phyloP scores from a whole-genome alignment of 345 rosid genomes.

The Acer campestre region DNA sequence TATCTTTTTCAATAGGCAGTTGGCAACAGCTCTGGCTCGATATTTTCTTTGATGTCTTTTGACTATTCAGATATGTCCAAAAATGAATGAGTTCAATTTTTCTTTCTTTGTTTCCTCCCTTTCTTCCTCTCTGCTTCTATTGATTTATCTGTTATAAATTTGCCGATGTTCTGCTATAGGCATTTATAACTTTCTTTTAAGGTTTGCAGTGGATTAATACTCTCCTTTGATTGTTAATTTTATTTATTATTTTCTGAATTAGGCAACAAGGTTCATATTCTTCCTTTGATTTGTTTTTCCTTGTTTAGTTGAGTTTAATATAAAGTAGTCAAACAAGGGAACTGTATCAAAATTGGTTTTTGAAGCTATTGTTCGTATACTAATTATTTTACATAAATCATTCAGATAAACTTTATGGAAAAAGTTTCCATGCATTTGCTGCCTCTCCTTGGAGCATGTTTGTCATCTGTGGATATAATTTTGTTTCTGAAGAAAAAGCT shows the following conservation, averaged over 20 bases:
- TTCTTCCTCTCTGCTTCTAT: background rate
- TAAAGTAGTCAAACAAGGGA: background rate
- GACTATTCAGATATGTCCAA: background rate
- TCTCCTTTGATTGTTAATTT: background rate
- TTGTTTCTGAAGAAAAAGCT: slow-evolving; percentile 43
- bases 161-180: background rate
- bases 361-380: slow-evolving; percentile 1
- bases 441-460: slow-evolving; percentile 61
- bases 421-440: slow-evolving; percentile 49
- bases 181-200: background rate
- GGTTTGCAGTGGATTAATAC: background rate
- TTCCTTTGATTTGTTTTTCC: slow-evolving; percentile 12
- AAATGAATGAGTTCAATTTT: background rate
- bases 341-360: background rate
- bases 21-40: background rate
- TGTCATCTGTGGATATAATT: slow-evolving; percentile 59
- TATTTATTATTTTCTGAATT: slow-evolving; percentile 11
- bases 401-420: slow-evolving; percentile 49
- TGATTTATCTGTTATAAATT: background rate
- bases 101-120: slow-evolving; percentile 4
- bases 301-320: background rate
- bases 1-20: background rate
- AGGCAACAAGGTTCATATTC: background rate
- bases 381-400: slow-evolving; percentile 11
- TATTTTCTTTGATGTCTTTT: background rate